A percentile compares a stretch with the other conserved stretches of the same genome.
phyloP scores from a whole-genome alignment of 257 asterid genomes.

The Capsicum baccatum region DNA sequence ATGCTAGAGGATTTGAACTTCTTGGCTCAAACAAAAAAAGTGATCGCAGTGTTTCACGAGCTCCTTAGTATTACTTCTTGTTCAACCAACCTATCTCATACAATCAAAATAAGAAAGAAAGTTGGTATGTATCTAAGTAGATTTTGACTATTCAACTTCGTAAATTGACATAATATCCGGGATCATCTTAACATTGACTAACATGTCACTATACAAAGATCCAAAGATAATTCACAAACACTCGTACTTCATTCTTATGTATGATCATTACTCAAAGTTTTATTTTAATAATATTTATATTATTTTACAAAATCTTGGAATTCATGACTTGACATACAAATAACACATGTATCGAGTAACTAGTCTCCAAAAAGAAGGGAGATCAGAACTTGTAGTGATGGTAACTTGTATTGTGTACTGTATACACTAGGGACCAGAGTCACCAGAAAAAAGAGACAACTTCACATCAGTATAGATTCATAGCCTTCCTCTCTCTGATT shows the following conservation, averaged over 20 bases:
- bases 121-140: not conserved
- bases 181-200: not conserved
- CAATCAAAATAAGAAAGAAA: no score
- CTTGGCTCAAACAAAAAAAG: no score
- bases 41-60: no score
- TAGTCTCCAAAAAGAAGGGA: not conserved
- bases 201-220: no score
- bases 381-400: not conserved
- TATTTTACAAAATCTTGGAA: not conserved
- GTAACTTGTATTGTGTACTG: not conserved
- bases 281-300: not conserved
- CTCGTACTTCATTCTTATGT: no score
- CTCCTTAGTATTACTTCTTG: no score
- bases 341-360: not conserved
- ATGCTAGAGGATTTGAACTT: no score
- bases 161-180: no score
- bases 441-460: not conserved
- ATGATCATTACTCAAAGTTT: no score
- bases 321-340: not conserved
- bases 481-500: slow-evolving; percentile 24
- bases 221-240: no score
- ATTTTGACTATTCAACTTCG: not conserved
- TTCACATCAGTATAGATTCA: not conserved
- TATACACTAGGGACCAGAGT: slow-evolving; percentile 19
- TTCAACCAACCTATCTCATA: no score